Base-by-base conservation (phyloP, 768 basidiomycete species). In the Dentipellis fragilis region DNA sequence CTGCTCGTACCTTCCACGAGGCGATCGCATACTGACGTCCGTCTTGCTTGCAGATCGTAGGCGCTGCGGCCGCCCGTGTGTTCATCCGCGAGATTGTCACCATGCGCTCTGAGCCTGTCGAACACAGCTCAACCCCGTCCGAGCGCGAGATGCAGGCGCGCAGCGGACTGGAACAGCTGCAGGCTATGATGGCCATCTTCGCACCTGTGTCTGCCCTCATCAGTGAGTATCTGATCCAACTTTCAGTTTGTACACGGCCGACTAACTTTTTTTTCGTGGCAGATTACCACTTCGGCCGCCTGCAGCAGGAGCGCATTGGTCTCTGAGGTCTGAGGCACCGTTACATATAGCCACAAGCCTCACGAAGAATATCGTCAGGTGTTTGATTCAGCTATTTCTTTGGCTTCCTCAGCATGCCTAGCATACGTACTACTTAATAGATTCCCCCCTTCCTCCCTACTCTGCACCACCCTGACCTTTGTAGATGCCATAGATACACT, bases 61-160 rank as follows among this genome's bases (percentile, higher is more conserved):
- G 60, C 58, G 55, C 58, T 23, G 60, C 58, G 2, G 29, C 51
- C 11, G 49, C 59, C 1, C 60, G 60, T 3, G 60, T 61, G 23
- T 48, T 61, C 21, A 52, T 61, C 45, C 60, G 54, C 36, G 60
- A 61, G 47, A 59, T 61, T 37, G 45, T 54, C n/a, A 51, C 58
- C 7, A 51, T 56, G 36, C 58, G 58, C 10, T 54, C 50, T 35
- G 54, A 52, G 21, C 42, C 51, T 10, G 58, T 47, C 2, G 60
- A 61, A 16, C 42, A 29, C 34, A 35, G 37, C 17, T 47, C 52
- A 4, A 51, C 49, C 8, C 50, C 53, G 4, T 53, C 49, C 40
- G 52, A 54, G 8, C 54, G 54, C 12, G 60, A 61, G 17, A 35
- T 45, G 14, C 58, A 61, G 47, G 59, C 59, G 3, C 52, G 47